phyloP scores from a whole-genome alignment of 2,329 filamentous ascomycete species.

The Nemania abortiva region DNA sequence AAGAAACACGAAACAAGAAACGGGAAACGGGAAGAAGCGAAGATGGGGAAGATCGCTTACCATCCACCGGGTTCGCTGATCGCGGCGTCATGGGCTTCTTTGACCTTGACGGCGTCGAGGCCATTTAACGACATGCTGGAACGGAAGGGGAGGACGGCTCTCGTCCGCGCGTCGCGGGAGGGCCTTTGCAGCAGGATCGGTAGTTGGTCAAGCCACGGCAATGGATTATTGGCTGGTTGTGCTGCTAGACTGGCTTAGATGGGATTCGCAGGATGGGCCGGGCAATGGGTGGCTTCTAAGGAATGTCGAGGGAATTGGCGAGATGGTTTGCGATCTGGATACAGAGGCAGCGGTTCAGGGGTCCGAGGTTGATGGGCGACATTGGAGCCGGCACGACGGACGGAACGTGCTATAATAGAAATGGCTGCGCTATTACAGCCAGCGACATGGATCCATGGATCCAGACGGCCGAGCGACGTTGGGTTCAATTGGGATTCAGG shows the following conservation, averaged over 20 bases:
- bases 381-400: slow-evolving; percentile 47
- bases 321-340: slow-evolving; percentile 42
- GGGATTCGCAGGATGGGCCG: background rate
- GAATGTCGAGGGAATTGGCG: slow-evolving; percentile 36
- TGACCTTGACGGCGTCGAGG: slow-evolving; percentile 82
- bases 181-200: slow-evolving; percentile 8
- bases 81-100: slow-evolving; percentile 85
- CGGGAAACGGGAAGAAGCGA: background rate
- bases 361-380: slow-evolving; percentile 45
- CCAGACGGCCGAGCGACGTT: background rate
- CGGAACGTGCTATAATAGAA: background rate
- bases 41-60: slow-evolving; percentile 67
- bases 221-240: background rate
- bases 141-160: slow-evolving; percentile 30
- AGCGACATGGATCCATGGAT: slow-evolving; percentile 16
- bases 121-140: slow-evolving; percentile 91
- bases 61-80: slow-evolving; percentile 90
- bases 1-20: background rate
- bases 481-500: background rate
- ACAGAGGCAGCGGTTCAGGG: slow-evolving; percentile 48
- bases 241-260: background rate
- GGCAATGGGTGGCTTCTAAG: slow-evolving; percentile 32
- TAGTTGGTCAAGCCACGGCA: slow-evolving; percentile 5
- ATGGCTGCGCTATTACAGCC: slow-evolving; percentile 8
- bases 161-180: slow-evolving; percentile 35